Evolutionary conservation across 1,284 basidiomycete genomes (phyloP), one percentile per base, ranked within the genome.

Genomic region (Microbotryum lychnidis-dioicae): DNA sequence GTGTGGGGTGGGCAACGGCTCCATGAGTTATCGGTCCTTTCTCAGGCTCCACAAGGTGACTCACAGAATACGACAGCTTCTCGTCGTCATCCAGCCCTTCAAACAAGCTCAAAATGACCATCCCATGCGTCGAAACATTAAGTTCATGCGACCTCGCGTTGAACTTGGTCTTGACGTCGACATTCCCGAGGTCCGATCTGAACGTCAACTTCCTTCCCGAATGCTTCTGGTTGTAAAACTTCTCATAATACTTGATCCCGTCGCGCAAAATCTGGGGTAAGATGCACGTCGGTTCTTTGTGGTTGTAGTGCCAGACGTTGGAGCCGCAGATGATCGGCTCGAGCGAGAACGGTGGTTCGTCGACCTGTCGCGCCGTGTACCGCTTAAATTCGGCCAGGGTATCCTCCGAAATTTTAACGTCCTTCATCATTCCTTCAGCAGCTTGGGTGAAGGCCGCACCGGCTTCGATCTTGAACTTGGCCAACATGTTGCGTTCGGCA

Each of bases 341-440:
- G 62, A 69, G 66, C 45, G 63, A 60, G 57, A 67, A 68, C 0
- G 68, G 64, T 25, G 68, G 60, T n/a, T 56, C 44, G 62, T 67
- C 52, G 29, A 10, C 16, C 49, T 21, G 62, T 31, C 54, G 57
- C 4, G 62, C 62, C 48, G 71, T 61, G 47, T 67, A 58, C 25
- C 78, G 79, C 57, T 81, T 81, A 75, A 91, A 98, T 6, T 82
- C 82, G 56, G 82, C 79, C 80, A 87, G 90, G 9, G 84, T 86
- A 60, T 99, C 96, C 29, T 80, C 78, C 21, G 90, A 94, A 46
- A 96, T 76, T 71, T 86, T 90, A 85, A 99, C 94, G 74, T 99
- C 96, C 70, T 93, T 84, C 80, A 99, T 94, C 96, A 99, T 99
- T 58, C 96, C 94, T 75, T 98, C 94, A 69, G 98, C 80, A 75